Evolutionary conservation across 768 basidiomycete genomes (phyloP).

Genomic region (Phylloporus sp.): DNA sequence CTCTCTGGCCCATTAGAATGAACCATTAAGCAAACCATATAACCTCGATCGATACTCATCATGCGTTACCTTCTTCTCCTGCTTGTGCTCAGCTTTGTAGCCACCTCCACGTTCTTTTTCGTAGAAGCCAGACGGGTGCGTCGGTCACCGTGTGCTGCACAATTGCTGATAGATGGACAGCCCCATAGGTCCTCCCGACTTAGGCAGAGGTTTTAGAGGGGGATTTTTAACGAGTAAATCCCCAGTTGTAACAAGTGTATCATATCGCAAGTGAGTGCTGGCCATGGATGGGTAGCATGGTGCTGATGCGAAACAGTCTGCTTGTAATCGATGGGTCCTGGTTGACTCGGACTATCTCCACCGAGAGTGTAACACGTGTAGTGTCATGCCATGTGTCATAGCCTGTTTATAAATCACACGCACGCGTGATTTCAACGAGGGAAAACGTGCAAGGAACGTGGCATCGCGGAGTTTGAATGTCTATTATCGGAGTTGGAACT

Average conservation of each 20-base stretch:
- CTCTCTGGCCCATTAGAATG: constrained; percentile 28
- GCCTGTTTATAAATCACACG: constrained; percentile 8
- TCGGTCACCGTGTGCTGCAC: background rate
- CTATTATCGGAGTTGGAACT: constrained; percentile 16
- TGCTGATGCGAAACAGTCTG: constrained; percentile 6
- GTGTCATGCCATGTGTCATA: background rate
- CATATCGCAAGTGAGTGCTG: constrained; percentile 17
- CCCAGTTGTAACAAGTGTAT: constrained; percentile 21
- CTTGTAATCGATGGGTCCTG: constrained; percentile 22
- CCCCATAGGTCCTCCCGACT: constrained; percentile 17
- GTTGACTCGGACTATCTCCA: constrained; percentile 11
- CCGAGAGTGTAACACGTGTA: constrained; percentile 18
- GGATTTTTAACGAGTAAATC: constrained; percentile 28
- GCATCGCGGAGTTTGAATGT: constrained; percentile 12
- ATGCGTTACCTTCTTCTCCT: constrained; percentile 29
- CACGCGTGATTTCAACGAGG: constrained; percentile 24
- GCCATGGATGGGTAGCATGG: background rate
- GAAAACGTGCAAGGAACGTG: constrained; percentile 17
- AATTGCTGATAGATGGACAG: constrained; percentile 13
- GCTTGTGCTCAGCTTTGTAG: constrained; percentile 28
- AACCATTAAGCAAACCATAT: constrained; percentile 20
- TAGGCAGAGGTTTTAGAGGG: constrained; percentile 12
- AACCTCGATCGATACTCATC: background rate
- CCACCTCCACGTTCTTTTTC: constrained; percentile 28
- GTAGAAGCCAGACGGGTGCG: constrained; percentile 27